A percentile compares a stretch with the other conserved stretches of the same genome.
phyloP scores from a whole-genome alignment of 208 protist genomes.

The Trypanosoma brucei region DNA sequence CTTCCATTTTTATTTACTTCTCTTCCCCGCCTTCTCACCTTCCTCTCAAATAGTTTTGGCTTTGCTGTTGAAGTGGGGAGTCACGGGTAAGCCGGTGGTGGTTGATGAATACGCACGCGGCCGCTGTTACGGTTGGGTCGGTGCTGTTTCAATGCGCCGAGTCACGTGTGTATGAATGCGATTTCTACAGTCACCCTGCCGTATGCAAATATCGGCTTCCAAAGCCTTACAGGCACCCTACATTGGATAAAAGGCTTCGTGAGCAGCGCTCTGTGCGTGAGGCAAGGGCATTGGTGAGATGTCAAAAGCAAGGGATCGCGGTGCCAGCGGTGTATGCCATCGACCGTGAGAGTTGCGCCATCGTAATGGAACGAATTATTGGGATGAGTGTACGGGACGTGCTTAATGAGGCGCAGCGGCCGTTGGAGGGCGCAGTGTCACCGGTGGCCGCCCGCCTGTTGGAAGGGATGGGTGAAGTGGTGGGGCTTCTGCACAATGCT shows the following conservation, averaged over 20 bases:
- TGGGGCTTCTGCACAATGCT: conserved; percentile 89
- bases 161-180: conserved; percentile 65
- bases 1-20: too few species aligned
- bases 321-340: conserved; percentile 60
- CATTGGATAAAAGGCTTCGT: conserved; percentile 69
- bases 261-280: conserved; percentile 79
- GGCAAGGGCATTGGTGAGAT: conserved; percentile 59
- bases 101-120: conserved; percentile 12
- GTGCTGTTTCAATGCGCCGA: conserved; percentile 73
- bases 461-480: conserved; percentile 76
- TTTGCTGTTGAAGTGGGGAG: too few species aligned
- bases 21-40: too few species aligned
- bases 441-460: conserved; percentile 34
- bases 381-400: conserved; percentile 64
- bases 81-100: too few species aligned
- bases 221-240: conserved; percentile 71
- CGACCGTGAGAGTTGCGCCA: conserved; percentile 39
- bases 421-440: conserved; percentile 9
- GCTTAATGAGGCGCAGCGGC: conserved; percentile 37
- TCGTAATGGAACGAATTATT: conserved; percentile 82
- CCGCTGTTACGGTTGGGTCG: conserved; percentile 12
- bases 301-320: conserved; percentile 49
- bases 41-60: too few species aligned
- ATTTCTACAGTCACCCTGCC: conserved; percentile 53
- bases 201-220: conserved; percentile 74